phyloP scores from a whole-genome alignment of 129 eudicot genomes.

The Solidago caesia region DNA sequence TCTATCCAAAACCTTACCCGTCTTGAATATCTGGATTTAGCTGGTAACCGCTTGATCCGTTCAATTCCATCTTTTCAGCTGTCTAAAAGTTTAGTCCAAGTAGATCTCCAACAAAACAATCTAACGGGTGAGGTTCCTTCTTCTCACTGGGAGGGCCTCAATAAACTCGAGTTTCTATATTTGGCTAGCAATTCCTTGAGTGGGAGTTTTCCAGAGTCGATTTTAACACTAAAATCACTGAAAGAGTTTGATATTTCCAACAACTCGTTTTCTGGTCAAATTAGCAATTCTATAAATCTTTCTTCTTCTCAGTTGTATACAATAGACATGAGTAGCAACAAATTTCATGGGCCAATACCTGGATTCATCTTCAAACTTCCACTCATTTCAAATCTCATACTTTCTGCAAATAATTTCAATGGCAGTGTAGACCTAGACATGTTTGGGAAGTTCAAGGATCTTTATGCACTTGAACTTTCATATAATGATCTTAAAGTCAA shows the following conservation, averaged over 20 bases:
- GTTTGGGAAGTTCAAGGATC: neutral
- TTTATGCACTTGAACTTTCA: neutral
- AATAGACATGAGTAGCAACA: neutral
- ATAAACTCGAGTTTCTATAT: neutral
- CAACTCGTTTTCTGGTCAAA: neutral
- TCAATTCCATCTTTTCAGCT: constrained; percentile 29
- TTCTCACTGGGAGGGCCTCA: constrained; percentile 27
- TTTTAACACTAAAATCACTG: neutral
- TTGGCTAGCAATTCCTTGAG: neutral
- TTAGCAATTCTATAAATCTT: too few relatives aligned
- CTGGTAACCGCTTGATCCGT: constrained; percentile 31
- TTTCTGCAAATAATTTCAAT: neutral
- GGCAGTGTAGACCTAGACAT: neutral
- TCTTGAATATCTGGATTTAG: constrained; percentile 30
- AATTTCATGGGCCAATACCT: neutral
- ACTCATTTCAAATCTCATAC: neutral
- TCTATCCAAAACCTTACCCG: constrained; percentile 24
- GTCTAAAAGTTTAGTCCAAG: constrained; percentile 20
- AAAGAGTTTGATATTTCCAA: neutral
- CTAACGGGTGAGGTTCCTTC: constrained; percentile 31
- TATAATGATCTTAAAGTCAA: neutral
- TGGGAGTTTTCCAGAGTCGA: neutral
- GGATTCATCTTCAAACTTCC: neutral
- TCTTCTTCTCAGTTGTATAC: neutral
- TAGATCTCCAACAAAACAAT: constrained; percentile 42